Conservation (phyloP, 805 yeast species). For the Grigorovia transvaalensis region DNA sequence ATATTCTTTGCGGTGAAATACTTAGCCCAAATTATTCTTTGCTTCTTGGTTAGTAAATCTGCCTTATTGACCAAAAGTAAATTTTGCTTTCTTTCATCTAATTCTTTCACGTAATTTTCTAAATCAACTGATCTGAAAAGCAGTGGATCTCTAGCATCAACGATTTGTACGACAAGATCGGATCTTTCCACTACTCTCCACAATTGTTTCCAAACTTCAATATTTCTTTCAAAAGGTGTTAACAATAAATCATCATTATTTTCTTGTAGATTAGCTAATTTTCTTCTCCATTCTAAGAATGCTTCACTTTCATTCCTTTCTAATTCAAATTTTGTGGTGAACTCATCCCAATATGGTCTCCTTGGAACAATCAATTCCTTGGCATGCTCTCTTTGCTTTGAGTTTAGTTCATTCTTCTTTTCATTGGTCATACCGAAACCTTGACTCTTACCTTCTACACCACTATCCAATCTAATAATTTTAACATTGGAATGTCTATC, state of each 20-base stretch:
- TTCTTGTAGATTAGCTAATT: slow-evolving; percentile 76
- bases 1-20: slow-evolving; percentile 63
- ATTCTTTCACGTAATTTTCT: slow-evolving; percentile 70
- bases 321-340: slow-evolving; percentile 62
- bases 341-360: slow-evolving; percentile 76
- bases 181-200: slow-evolving; percentile 97
- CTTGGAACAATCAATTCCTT: slow-evolving; percentile 77
- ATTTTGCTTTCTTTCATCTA: slow-evolving; percentile 67
- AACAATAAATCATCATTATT: slow-evolving; percentile 65
- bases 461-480: slow-evolving; percentile 60
- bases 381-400: slow-evolving; percentile 58
- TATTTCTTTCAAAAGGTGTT: slow-evolving; percentile 94
- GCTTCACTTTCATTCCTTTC: slow-evolving; percentile 84
- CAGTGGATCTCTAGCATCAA: slow-evolving; percentile 92
- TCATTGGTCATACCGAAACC: slow-evolving; percentile 56
- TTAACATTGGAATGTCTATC: slow-evolving; percentile 75
- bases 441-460: slow-evolving; percentile 34
- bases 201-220: slow-evolving; percentile 96
- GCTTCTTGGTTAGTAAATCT: slow-evolving; percentile 68
- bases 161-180: slow-evolving; percentile 90
- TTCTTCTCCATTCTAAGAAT: slow-evolving; percentile 89
- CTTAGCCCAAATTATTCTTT: slow-evolving; percentile 79
- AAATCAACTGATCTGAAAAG: slow-evolving; percentile 82
- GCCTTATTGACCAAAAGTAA: slow-evolving; percentile 86
- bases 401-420: slow-evolving; percentile 51